Conservation (phyloP, 176 grass and related monocot species). For the Musa schizocarpa region DNA sequence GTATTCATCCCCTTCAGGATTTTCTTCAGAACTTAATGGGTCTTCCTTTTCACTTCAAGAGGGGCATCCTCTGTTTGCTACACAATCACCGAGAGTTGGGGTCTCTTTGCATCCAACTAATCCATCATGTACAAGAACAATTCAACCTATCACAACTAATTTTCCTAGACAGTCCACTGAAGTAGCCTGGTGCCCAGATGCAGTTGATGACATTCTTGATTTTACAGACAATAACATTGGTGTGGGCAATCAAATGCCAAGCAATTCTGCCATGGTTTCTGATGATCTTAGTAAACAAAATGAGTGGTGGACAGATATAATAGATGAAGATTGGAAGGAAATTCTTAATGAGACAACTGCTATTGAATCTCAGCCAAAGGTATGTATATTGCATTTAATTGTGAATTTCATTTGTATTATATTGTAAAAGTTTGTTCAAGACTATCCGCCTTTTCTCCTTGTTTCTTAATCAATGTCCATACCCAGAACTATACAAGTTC, state of each 20-base stretch:
- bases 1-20: conserved; percentile 19
- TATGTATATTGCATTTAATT: conserved; percentile 2
- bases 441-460: too few relatives aligned
- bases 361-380: conserved; percentile 26
- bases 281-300: conserved; percentile 16
- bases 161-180: conserved; percentile 18
- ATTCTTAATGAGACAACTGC: not conserved
- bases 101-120: conserved; percentile 15
- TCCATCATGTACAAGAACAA: conserved; percentile 8
- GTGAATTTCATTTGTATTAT: too few relatives aligned
- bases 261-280: not conserved
- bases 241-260: conserved; percentile 2
- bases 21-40: conserved; percentile 30
- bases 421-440: too few relatives aligned
- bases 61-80: conserved; percentile 23
- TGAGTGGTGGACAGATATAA: conserved; percentile 34
- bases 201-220: conserved; percentile 2
- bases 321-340: conserved; percentile 37
- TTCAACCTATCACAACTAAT: conserved; percentile 13
- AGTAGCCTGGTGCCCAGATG: conserved; percentile 23
- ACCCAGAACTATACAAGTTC: too few relatives aligned
- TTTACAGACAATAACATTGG: not conserved
- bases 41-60: conserved; percentile 9
- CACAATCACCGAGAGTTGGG: conserved; percentile 14
- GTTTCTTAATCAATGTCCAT: too few relatives aligned